Evolutionary conservation across 345 rosid genomes (phyloP), one percentile per base, ranked within the genome.

Genomic region (Eucalyptus curtisii): DNA sequence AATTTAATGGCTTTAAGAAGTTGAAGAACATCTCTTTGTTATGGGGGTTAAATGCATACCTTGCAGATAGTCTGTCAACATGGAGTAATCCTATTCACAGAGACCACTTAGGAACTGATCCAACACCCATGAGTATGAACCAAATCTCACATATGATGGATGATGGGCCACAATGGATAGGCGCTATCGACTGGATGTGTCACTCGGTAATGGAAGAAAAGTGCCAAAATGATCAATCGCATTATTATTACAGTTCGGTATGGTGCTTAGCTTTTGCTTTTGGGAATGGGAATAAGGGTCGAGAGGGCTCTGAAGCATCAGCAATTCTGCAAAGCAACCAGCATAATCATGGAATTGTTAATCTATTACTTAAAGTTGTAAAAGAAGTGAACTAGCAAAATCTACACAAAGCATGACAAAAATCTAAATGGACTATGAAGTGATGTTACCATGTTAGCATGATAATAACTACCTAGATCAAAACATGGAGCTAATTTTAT

Each of bases 91-190:
- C 98, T 90, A 89, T 96, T 92, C 86, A 98, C 88, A 44, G 99
- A 92, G 92, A 89, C 99, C 99, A 98, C 91, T 98, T 98, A 50
- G 99, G 89, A 98, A 98, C 95, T 98, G 99, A 98, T 98, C 99
- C 95, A 98, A 82, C 91, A 98, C 98, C 99, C 99, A 98, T 7
- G 98, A 98, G 90, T 94, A 90, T 27, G 99, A 98, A 98, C 99
- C 99, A 98, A 57, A 98, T 96, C 96, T 98, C 99, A 88, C 99
- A 98, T 91, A 98, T 97, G 90, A 98, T 96, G 90, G 99, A 98
- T 87, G 99, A n/a, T 98, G 85, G 97, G 92, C 99, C 99, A 98
- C 50, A 97, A 88, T 57, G 91, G 93, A 37, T 79, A 93, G 89
- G 99, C 99, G 40, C 99, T 98, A 49, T 98, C 96, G 4, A 98